A percentile compares a stretch with the other conserved stretches of the same genome.
Evolutionary conservation across 129 eudicot genomes (phyloP).

Genomic region (Flaveria robusta): DNA sequence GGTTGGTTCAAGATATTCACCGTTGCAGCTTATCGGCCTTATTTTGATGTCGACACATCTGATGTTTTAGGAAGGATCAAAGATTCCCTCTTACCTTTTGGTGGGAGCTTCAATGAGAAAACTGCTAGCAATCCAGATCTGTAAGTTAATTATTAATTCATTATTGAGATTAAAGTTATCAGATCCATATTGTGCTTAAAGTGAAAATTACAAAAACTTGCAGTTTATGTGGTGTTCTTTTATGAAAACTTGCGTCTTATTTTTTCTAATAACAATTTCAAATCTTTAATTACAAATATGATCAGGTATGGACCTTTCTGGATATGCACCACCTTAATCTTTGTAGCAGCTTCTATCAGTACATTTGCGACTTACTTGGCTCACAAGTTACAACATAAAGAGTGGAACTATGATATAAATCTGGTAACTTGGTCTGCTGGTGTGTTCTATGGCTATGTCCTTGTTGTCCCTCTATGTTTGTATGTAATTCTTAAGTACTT

Average conservation of each 20-base stretch:
- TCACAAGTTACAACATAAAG: conserved; percentile 73
- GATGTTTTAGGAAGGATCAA: conserved; percentile 90
- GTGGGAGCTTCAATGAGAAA: conserved; percentile 80
- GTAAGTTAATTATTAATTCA: conserved; percentile 50
- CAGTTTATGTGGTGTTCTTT: not conserved
- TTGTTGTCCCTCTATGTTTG: conserved; percentile 75
- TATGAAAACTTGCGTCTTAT: not conserved
- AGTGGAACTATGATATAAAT: conserved; percentile 89
- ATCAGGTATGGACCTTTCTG: conserved; percentile 97
- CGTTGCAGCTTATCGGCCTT: conserved; percentile 89
- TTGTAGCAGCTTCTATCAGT: conserved; percentile 92
- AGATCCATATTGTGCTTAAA: not conserved
- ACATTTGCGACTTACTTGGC: conserved; percentile 88
- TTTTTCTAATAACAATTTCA: not conserved
- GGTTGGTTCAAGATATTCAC: conserved; percentile 87
- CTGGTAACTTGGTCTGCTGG: conserved; percentile 97
- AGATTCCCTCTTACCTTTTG: conserved; percentile 87
- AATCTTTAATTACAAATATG: conserved; percentile 17
- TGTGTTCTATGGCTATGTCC: conserved; percentile 87
- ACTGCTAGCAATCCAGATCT: conserved; percentile 81
- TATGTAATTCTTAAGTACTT: conserved; percentile 89
- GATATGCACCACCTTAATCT: conserved; percentile 95
- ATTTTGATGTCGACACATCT: conserved; percentile 96
- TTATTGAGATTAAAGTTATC: not conserved
- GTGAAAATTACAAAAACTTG: not conserved